phyloP scores from a whole-genome alignment of 331 rosid genomes.

The Pyrus hybrid region DNA sequence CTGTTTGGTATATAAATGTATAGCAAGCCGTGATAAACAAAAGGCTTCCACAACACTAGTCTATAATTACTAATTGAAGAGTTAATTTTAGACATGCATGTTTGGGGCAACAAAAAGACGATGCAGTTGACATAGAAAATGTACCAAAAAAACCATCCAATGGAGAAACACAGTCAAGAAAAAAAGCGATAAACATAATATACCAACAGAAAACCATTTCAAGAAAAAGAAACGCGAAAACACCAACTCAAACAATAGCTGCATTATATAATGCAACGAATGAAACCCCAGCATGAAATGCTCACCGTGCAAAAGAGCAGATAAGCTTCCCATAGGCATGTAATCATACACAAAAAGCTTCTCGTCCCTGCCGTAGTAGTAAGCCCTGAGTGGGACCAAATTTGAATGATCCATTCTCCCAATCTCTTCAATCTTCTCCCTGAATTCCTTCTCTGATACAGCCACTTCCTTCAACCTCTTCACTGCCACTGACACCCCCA shows the following conservation, averaged over 20 bases:
- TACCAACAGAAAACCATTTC: not conserved
- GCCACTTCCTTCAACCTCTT: conserved; percentile 83
- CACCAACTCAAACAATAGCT: not conserved
- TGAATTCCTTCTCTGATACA: conserved; percentile 53
- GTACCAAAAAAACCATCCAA: not conserved
- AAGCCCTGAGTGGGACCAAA: conserved; percentile 69
- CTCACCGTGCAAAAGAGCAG: conserved; percentile 87
- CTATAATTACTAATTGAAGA: not conserved
- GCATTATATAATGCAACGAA: conserved; percentile 13
- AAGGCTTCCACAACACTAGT: not conserved
- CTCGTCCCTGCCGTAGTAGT: conserved; percentile 61
- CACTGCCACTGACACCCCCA: conserved; percentile 63
- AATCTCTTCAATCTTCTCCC: conserved; percentile 61
- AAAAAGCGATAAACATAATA: not conserved
- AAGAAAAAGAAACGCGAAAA: not conserved
- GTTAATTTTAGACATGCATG: no score
- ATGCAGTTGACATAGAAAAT: not conserved
- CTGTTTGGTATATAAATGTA: not conserved
- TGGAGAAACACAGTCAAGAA: not conserved
- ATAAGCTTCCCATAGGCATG: conserved; percentile 94
- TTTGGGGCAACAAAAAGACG: not conserved
- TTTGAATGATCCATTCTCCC: conserved; percentile 71
- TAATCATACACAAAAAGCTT: conserved; percentile 78
- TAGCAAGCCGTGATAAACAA: not conserved
- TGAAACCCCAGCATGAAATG: conserved; percentile 9